Base-by-base conservation (phyloP, 2,329 filamentous ascomycete species). In the Apiospora saccharicola region DNA sequence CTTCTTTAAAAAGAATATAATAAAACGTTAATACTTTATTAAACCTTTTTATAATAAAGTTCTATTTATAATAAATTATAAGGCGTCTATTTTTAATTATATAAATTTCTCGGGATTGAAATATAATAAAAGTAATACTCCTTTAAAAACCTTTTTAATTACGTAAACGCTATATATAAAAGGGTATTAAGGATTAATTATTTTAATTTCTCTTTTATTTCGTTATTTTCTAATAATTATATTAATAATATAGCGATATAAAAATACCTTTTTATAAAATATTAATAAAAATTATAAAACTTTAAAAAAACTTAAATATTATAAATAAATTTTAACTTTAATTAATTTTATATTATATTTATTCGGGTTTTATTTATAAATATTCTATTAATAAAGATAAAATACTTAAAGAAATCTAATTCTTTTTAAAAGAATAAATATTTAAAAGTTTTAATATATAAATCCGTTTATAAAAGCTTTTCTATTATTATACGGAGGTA, bases 341-440 rank as follows among this genome's bases (percentile, higher is more conserved):
- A n/a, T 67, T 67, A 67, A 14, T 37, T n/a, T 14, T 67, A n/a
- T 19, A 67, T 67, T 13, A 67, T 67, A 67, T 67, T 37, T 37
- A 67, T 67, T 67, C 3, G 4, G 8, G 3, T 22, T 41, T 41
- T 13, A 67, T 67, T 37, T 67, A 37, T 67, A 43, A 67, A 41
- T 34, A 43, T 43, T 34, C 19, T n/a, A n/a, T 37, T 67, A 22
- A 41, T 67, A 67, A 41, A 34, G 10, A 37, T 67, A 37, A 22
- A 14, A 67, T 67, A 67, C 16, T 10, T 37, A 22, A 67, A 67
- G 7, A 67, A 37, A 5, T 34, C 24, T 67, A 67, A 41, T 8
- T 41, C 19, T 22, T 16, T 67, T 67, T 67, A 67, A 16, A 37
- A 22, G 19, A 64, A 67, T 34, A 16, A 37, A 30, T 22, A 37